Evolutionary conservation across 2,329 filamentous ascomycete genomes (phyloP).

Genomic region (Colletotrichum sansevieriae): DNA sequence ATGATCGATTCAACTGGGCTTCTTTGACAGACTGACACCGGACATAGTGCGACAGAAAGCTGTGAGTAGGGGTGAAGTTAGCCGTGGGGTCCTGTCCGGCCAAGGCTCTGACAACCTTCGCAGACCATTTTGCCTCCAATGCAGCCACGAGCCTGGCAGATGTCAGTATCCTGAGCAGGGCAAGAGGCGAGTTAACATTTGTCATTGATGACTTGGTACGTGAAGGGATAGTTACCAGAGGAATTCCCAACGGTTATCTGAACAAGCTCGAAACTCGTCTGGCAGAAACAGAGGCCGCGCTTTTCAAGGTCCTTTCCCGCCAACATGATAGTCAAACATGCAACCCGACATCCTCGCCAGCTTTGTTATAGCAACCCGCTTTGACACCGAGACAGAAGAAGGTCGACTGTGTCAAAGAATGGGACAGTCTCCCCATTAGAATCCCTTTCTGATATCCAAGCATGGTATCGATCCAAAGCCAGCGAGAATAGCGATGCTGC

Average conservation of each 20-base stretch:
- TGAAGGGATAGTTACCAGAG: conserved; percentile 42
- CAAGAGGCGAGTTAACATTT: conserved; percentile 46
- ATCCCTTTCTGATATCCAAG: conserved; percentile 39
- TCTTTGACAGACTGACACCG: not conserved
- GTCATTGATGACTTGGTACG: too few relatives aligned
- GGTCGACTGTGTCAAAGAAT: conserved; percentile 47
- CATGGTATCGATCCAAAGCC: conserved; percentile 44
- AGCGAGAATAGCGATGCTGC: not conserved
- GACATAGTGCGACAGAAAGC: conserved; percentile 37
- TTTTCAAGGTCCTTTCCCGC: conserved; percentile 44
- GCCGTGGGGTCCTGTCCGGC: conserved; percentile 1
- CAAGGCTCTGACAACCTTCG: conserved; percentile 28
- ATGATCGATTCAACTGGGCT: not conserved
- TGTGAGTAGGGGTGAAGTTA: conserved; percentile 22
- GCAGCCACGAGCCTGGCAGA: conserved; percentile 47
- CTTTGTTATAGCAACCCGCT: not conserved
- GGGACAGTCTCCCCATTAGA: conserved; percentile 46
- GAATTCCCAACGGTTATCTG: conserved; percentile 55
- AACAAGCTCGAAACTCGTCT: conserved; percentile 54
- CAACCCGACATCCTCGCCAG: conserved; percentile 5
- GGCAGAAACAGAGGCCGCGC: conserved; percentile 48
- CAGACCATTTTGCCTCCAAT: conserved; percentile 50
- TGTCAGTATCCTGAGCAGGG: conserved; percentile 52
- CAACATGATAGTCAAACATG: not conserved
- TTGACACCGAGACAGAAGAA: conserved; percentile 45